Percentiles rank a stretch among this genome's conserved stretches.
These are phyloP conservation scores for Aspergillus terreus DNA, from an alignment of 2,329 filamentous ascomycete genomes.

Conservation along the genomic window DNA sequence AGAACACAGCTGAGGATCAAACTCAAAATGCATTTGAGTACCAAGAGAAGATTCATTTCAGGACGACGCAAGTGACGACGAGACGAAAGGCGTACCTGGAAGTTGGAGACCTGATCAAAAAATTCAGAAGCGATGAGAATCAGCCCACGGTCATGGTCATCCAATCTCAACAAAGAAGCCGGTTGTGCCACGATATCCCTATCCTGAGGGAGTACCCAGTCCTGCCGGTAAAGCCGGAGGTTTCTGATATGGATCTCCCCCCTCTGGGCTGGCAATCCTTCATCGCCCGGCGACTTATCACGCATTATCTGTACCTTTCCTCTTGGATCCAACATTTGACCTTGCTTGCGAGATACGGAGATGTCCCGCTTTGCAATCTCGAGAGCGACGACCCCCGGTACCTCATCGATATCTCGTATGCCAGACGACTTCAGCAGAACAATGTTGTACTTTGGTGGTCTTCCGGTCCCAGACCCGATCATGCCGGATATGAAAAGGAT, in stretches of 20 bases:
- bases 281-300: slow-evolving; percentile 78
- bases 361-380: slow-evolving; percentile 91
- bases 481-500: slow-evolving; percentile 92
- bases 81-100: slow-evolving; percentile 85
- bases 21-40: slow-evolving; percentile 84
- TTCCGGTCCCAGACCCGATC: slow-evolving; percentile 77
- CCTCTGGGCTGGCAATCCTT: slow-evolving; percentile 92
- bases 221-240: slow-evolving; percentile 74
- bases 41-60: slow-evolving; percentile 81
- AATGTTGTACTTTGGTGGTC: slow-evolving; percentile 99
- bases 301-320: slow-evolving; percentile 88
- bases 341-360: slow-evolving; percentile 83
- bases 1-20: slow-evolving; percentile 64
- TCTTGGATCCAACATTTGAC: slow-evolving; percentile 88
- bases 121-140: slow-evolving; percentile 79
- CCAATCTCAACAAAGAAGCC: slow-evolving; percentile 79
- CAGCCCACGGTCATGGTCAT: slow-evolving; percentile 80
- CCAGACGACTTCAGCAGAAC: slow-evolving; percentile 80
- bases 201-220: slow-evolving; percentile 80
- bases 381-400: slow-evolving; percentile 92
- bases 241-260: slow-evolving; percentile 79
- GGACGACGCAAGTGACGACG: slow-evolving; percentile 81
- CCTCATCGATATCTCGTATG: slow-evolving; percentile 93
- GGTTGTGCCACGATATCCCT: slow-evolving; percentile 80
- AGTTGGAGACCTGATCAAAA: slow-evolving; percentile 82